These are phyloP conservation scores for Bipolaris gigantea DNA, from an alignment of 2,329 filamentous ascomycete species.

Conservation along the genomic window DNA sequence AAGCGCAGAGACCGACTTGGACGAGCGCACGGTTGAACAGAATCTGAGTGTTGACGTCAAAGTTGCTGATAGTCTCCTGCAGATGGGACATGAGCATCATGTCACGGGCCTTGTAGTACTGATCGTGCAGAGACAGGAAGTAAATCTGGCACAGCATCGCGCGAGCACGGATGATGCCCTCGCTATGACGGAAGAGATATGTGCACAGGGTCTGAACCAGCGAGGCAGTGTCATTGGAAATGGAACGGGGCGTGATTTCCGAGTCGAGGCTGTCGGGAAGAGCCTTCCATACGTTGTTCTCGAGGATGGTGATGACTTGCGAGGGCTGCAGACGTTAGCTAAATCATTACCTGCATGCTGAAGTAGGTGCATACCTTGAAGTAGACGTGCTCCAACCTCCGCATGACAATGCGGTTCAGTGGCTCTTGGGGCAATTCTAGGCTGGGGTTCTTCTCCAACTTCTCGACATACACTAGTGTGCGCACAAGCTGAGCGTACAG, in stretches of 20 bases:
- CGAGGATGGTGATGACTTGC: conserved; percentile 88
- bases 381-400: conserved; percentile 94
- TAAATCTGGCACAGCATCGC: conserved; percentile 99
- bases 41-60: conserved; percentile 96
- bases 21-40: conserved; percentile 98
- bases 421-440: conserved; percentile 80
- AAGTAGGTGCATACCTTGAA: conserved; percentile 72
- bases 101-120: conserved; percentile 96
- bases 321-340: conserved; percentile 63
- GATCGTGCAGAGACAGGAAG: conserved; percentile 94
- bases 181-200: conserved; percentile 91
- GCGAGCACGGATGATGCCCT: conserved; percentile 92
- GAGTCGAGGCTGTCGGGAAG: conserved; percentile 73
- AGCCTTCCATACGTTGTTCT: conserved; percentile 90
- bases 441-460: conserved; percentile 68
- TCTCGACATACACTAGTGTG: conserved; percentile 84
- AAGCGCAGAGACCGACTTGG: conserved; percentile 96
- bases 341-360: neutral
- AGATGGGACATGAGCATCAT: conserved; percentile 99
- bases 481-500: conserved; percentile 93
- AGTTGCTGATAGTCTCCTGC: conserved; percentile 94
- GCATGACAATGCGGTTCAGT: conserved; percentile 89
- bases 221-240: conserved; percentile 67
- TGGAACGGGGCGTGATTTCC: conserved; percentile 72
- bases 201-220: conserved; percentile 88